phyloP scores from a whole-genome alignment of 495 filamentous ascomycete genomes.

The Lineolata rhizophorae region DNA sequence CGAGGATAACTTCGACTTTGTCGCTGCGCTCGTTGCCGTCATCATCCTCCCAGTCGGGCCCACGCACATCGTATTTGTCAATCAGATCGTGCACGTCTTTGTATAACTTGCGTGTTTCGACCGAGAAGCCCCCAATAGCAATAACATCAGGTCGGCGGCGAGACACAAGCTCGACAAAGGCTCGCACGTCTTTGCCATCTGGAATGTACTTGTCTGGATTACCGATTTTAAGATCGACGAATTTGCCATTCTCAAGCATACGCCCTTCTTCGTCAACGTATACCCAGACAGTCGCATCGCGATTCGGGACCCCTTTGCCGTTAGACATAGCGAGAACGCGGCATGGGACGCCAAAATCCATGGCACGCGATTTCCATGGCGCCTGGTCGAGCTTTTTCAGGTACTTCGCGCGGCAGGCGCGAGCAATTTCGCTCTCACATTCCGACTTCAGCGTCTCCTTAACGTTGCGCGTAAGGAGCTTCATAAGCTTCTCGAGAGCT shows the following conservation, averaged over 20 bases:
- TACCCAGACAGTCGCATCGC: constrained; percentile 71
- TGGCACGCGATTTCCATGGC: constrained; percentile 86
- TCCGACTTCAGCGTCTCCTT: constrained; percentile 81
- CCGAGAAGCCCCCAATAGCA: constrained; percentile 71
- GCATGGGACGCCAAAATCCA: constrained; percentile 69
- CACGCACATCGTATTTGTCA: constrained; percentile 45
- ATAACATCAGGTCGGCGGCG: constrained; percentile 75
- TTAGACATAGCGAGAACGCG: constrained; percentile 72
- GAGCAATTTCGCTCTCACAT: constrained; percentile 74
- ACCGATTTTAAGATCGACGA: constrained; percentile 47
- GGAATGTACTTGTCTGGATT: constrained; percentile 41
- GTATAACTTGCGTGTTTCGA: constrained; percentile 66
- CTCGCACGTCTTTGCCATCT: constrained; percentile 36
- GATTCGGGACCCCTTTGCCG: constrained; percentile 48
- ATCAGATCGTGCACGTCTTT: constrained; percentile 57
- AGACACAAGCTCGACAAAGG: constrained; percentile 49
- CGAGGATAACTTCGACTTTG: constrained; percentile 63
- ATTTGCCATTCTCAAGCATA: constrained; percentile 71
- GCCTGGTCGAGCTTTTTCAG: constrained; percentile 80
- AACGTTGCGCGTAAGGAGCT: constrained; percentile 64
- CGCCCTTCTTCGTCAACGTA: constrained; percentile 86
- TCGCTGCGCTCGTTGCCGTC: constrained; percentile 43
- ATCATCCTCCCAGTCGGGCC: constrained; percentile 51
- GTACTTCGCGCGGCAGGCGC: constrained; percentile 63
- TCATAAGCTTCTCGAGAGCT: constrained; percentile 62